Conservation (phyloP, 2,329 filamentous ascomycete species). For the Pseudocercospora musae region DNA sequence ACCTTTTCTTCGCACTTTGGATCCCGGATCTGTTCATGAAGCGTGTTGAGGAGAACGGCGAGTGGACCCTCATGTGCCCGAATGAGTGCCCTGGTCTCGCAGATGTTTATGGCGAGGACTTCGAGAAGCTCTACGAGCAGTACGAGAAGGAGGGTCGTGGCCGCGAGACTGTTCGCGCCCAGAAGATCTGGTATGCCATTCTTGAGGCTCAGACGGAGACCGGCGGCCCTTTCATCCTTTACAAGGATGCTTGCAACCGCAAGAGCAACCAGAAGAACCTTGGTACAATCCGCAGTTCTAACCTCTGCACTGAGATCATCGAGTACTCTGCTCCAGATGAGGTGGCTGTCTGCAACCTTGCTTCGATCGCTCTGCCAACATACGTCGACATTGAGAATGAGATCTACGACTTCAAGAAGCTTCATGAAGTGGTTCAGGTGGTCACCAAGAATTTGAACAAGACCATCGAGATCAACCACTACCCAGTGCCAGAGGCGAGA, state of each 20-base stretch:
- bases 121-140: slow-evolving; percentile 84
- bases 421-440: slow-evolving; percentile 90
- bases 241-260: slow-evolving; percentile 97
- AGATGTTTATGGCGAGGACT: slow-evolving; percentile 96
- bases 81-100: slow-evolving; percentile 93
- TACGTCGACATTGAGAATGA: slow-evolving; percentile 84
- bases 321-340: slow-evolving; percentile 97
- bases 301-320: slow-evolving; percentile 97
- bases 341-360: slow-evolving; percentile 97
- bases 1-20: slow-evolving; percentile 97
- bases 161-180: slow-evolving; percentile 87
- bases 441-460: slow-evolving; percentile 95
- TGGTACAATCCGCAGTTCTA: slow-evolving; percentile 96
- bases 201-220: slow-evolving; percentile 98
- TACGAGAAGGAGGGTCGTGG: slow-evolving; percentile 88
- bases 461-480: slow-evolving; percentile 98
- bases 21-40: slow-evolving; percentile 99
- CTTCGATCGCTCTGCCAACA: slow-evolving; percentile 85
- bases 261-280: slow-evolving; percentile 99
- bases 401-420: slow-evolving; percentile 91
- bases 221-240: slow-evolving; percentile 98
- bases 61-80: slow-evolving; percentile 98
- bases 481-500: slow-evolving; percentile 88
- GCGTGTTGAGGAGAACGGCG: slow-evolving; percentile 92
- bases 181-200: slow-evolving; percentile 99